Evolutionary conservation across 176 grass and related monocot genomes (phyloP).

Genomic region (Secale cereale): DNA sequence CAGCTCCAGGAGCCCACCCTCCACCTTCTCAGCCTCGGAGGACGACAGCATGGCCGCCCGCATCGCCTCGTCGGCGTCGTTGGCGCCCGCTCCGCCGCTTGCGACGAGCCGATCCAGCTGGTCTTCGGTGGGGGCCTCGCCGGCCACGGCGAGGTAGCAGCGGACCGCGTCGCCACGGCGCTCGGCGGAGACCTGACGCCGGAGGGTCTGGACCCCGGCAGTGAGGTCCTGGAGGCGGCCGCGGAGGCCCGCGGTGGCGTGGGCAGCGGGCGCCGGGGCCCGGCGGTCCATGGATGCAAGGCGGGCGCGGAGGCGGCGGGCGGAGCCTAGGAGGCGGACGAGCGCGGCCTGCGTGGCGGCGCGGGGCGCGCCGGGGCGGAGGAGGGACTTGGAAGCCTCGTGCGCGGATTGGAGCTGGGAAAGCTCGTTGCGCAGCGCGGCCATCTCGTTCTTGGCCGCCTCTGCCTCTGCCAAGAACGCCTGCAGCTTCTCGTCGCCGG

Average conservation of each 20-base stretch:
- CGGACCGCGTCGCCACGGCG: slow-evolving; percentile 52
- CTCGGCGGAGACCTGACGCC: slow-evolving; percentile 45
- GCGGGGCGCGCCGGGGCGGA: slow-evolving; percentile 2
- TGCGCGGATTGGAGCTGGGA: slow-evolving; percentile 40
- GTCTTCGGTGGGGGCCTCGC: slow-evolving; percentile 52
- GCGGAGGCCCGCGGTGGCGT: slow-evolving; percentile 40
- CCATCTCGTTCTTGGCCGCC: slow-evolving; percentile 41
- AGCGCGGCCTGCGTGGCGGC: slow-evolving; percentile 44
- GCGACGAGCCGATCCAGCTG: slow-evolving; percentile 50
- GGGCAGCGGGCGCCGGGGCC: slow-evolving; percentile 38
- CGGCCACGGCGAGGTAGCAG: slow-evolving; percentile 62
- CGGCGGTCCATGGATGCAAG: slow-evolving; percentile 43
- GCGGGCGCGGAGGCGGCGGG: slow-evolving; percentile 34
- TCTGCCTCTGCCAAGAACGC: slow-evolving; percentile 55
- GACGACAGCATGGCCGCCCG: slow-evolving; percentile 41
- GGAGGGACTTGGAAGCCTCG: slow-evolving; percentile 46
- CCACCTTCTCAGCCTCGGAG: slow-evolving; percentile 46
- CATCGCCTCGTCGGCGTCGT: slow-evolving; percentile 30
- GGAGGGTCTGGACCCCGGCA: slow-evolving; percentile 43
- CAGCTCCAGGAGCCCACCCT: slow-evolving; percentile 65
- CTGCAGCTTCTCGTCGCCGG: slow-evolving; percentile 24
- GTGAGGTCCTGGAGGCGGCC: slow-evolving; percentile 54
- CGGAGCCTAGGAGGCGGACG: slow-evolving; percentile 35
- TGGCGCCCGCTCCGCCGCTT: slow-evolving; percentile 13
- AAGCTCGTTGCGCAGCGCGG: slow-evolving; percentile 36